Percentiles rank a stretch among this genome's conserved stretches.
Evolutionary conservation across 257 asterid genomes (phyloP).

Genomic region (Solanum tarapatanum): DNA sequence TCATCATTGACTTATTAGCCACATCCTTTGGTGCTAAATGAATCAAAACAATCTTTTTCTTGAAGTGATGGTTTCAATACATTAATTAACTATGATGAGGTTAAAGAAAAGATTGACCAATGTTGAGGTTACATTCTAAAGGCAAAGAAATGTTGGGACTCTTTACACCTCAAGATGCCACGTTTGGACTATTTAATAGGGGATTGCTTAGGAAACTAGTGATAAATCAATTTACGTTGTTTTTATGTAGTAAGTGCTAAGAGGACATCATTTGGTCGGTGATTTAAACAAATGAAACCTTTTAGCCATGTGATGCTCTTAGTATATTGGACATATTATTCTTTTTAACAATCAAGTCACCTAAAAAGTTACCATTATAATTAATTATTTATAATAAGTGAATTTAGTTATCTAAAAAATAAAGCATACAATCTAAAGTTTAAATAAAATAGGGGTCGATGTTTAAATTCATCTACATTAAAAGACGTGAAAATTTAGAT

Average conservation of each 20-base stretch:
- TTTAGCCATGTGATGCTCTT: background rate
- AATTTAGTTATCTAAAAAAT: background rate
- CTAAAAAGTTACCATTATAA: background rate
- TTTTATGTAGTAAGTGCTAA: background rate
- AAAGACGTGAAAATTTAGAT: accelerated
- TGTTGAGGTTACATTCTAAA: background rate
- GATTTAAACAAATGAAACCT: background rate
- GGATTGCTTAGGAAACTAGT: background rate
- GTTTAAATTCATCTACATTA: background rate
- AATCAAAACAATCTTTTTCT: background rate
- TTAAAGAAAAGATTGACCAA: background rate
- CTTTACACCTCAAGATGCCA: background rate
- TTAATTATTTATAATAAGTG: background rate
- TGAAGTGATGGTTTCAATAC: background rate
- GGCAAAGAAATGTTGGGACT: background rate
- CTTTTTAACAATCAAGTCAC: background rate
- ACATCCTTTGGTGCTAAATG: background rate
- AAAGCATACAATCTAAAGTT: background rate
- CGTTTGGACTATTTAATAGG: background rate
- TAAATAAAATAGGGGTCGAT: background rate
- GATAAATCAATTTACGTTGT: background rate
- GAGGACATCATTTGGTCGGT: background rate
- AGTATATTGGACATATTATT: background rate
- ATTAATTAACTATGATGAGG: background rate
- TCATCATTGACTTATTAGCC: background rate